Evolutionary conservation across 495 filamentous ascomycete genomes (phyloP), one percentile per base, ranked within the genome.

Genomic region (Alectoria sarmentosa): DNA sequence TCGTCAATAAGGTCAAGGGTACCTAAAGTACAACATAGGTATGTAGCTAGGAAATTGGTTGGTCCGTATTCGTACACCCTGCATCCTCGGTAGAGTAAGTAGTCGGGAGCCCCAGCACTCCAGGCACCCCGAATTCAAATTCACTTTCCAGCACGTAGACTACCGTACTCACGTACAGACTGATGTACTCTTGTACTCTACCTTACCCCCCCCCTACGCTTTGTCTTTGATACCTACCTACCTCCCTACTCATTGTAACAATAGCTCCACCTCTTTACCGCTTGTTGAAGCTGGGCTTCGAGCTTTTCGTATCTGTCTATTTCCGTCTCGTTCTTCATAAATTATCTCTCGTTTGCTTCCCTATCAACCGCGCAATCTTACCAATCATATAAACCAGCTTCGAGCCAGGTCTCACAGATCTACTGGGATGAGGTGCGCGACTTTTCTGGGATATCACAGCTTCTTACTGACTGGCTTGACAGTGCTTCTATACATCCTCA

Each of bases 391-490:
- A 60, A n/a, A 19, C 32, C 32, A 65, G 63, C 63, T 46, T 26
- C 23, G 57, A 44, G 38, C 52, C 54, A 54, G 63, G 37, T 65
- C 28, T 55, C 52, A 55, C 30, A 62, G 56, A 34, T 59, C 55
- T n/a, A 59, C 42, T 65, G 63, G 56, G 56, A 65, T 65, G 63
- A 65, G 55, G 63, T 52, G 60, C 19, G n/a, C 46, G 54, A 26
- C 17, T 11, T 36, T n/a, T 46, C 42, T 17, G 13, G 36, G 13
- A 11, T n/a, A 5, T 14, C 37, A 4, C 21, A 34, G 11, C 19
- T 38, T 14, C 10, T 28, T 32, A 58, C 39, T 64, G 39, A 57
- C n/a, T 26, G 44, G 11, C 0, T 36, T 1, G 10, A 64, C 17
- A 65, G 65, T 66, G 49, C 60, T 56, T 57, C 30, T 46, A 58